Base-by-base conservation (phyloP, 139 green algal species). In the Choricystis sp. region DNA sequence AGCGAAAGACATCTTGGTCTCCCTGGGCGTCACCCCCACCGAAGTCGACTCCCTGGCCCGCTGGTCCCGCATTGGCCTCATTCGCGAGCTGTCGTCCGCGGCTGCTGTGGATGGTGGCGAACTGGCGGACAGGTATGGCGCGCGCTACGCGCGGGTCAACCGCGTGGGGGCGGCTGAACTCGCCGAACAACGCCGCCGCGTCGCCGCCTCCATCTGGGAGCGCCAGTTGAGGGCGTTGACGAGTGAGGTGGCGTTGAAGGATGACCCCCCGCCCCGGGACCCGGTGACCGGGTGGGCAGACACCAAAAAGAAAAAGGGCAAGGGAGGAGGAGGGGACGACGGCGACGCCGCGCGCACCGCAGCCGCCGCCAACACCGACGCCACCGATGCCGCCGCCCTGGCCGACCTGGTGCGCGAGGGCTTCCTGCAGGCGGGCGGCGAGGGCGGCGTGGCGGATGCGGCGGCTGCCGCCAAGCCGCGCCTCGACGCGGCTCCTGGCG, bases 121-220 rank as follows among this genome's bases (percentile, higher is more conserved):
- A 26, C 19, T 31, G 21, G 67, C 60, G 21, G 64, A 59, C 4
- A 64, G 67, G 31, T 67, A 68, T 4, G 60, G 63, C 66, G n/a
- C 27, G 24, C 73, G 77, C 52, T 88, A 74, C 63, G 81, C 82
- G 19, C 65, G 81, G 2, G 67, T 69, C 56, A 57, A 73, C 22
- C 74, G 74, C 22, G 67, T 73, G 29, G 75, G 69, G 3, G 31
- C 71, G 4, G 49, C 75, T 1, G 74, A 89, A 66, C 70, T 66
- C 49, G 75, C 81, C 65, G 48, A 71, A 58, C 59, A 69, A 52
- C 66, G 69, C n/a, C 60, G 49, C n/a, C 61, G 69, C 16, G 68
- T 67, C 62, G 73, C 66, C 48, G 70, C 85, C 66, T 58, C 74
- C 29, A 77, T 88, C 59, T 84, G 83, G 22, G 68, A 80, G 4